A percentile compares a stretch with the other conserved stretches of the same genome.
Conservation (phyloP, 768 basidiomycete genomes). For the Leucosporidium yakuticum region DNA sequence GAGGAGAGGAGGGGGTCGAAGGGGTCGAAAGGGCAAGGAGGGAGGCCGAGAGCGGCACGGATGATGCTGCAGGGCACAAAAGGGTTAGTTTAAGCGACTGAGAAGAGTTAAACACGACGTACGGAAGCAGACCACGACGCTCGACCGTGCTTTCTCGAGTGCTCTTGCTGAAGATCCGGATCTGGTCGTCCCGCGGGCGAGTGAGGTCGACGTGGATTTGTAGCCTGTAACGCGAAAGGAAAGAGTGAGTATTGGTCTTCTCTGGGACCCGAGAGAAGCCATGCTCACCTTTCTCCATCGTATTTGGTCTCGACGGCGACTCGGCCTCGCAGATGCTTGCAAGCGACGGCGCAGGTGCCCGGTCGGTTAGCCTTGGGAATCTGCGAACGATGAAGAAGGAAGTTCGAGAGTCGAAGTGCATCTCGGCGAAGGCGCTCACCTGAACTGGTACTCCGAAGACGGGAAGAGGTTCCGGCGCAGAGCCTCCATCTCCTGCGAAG, state of each 20-base stretch:
- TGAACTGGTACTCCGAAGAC: slow-evolving; percentile 59
- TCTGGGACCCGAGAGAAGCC: accelerated
- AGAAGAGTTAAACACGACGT: not conserved
- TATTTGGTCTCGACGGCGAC: slow-evolving; percentile 91
- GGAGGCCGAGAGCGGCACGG: slow-evolving; percentile 55
- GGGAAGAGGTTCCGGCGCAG: slow-evolving; percentile 40
- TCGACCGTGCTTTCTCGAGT: slow-evolving; percentile 74
- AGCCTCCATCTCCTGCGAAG: not conserved
- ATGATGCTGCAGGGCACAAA: slow-evolving; percentile 50
- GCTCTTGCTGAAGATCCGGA: slow-evolving; percentile 84
- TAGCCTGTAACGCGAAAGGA: slow-evolving; percentile 50
- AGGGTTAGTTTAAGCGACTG: slow-evolving; percentile 30
- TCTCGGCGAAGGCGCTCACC: slow-evolving; percentile 43
- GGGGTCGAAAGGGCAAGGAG: slow-evolving; percentile 7
- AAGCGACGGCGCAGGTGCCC: slow-evolving; percentile 47
- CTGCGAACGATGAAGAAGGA: slow-evolving; percentile 41
- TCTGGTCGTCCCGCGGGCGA: slow-evolving; percentile 46
- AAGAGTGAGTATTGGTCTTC: not conserved
- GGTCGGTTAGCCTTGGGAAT: slow-evolving; percentile 82
- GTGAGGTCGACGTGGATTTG: slow-evolving; percentile 73
- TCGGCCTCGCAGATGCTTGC: slow-evolving; percentile 40
- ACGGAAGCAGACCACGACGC: slow-evolving; percentile 44
- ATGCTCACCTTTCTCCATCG: slow-evolving; percentile 68
- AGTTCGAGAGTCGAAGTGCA: not conserved
- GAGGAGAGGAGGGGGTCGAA: slow-evolving; percentile 22